Conservation (phyloP, 768 basidiomycete species). For the Neoboletus brunneissimus region DNA sequence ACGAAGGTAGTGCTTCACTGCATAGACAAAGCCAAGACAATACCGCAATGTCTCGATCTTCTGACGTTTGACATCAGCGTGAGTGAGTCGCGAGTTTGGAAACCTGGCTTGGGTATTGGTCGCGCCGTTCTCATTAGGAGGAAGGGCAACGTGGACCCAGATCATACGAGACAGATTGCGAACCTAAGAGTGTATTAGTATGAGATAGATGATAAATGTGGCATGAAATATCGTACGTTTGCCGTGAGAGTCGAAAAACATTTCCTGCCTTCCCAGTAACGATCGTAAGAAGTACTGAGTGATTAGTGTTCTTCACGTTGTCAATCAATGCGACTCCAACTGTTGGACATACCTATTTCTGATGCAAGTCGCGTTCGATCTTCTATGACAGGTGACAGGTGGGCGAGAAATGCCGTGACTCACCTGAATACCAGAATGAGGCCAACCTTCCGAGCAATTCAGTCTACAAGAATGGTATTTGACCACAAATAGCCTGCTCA, state of each 20-base stretch:
- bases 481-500: constrained; percentile 37
- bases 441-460: constrained; percentile 57
- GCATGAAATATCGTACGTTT: constrained; percentile 39
- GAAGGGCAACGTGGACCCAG: constrained; percentile 76
- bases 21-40: constrained; percentile 65
- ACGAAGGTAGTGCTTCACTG: constrained; percentile 78
- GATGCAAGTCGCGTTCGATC: not conserved
- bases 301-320: not conserved
- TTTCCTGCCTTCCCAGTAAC: constrained; percentile 88
- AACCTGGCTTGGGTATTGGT: constrained; percentile 51
- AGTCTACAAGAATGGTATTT: not conserved
- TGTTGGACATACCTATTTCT: constrained; percentile 62
- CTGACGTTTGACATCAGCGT: constrained; percentile 52
- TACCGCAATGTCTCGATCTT: constrained; percentile 74
- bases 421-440: constrained; percentile 86
- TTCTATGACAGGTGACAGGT: not conserved
- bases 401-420: constrained; percentile 14
- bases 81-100: constrained; percentile 43
- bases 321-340: not conserved
- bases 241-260: constrained; percentile 71
- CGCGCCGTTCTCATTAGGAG: constrained; percentile 48
- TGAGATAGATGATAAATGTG: not conserved
- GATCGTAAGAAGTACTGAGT: constrained; percentile 76
- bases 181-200: constrained; percentile 33
- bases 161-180: constrained; percentile 76